These are phyloP conservation scores for Rhodamnia rubescens DNA, from an alignment of 345 rosid genomes.

Conservation along the genomic window DNA sequence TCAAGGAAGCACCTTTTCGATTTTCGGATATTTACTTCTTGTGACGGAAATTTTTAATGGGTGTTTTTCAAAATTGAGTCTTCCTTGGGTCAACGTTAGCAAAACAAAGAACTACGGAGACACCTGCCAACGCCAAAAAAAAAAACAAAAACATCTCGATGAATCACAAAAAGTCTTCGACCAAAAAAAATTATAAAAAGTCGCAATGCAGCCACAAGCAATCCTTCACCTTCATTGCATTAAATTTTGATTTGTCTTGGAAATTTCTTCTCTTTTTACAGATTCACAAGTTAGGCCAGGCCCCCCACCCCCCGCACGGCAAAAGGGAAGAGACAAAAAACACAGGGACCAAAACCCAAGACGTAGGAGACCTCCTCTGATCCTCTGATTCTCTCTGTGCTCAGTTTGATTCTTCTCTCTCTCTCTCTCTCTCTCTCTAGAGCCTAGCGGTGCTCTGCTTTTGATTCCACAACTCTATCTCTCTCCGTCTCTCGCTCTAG, in stretches of 20 bases:
- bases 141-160: neutral
- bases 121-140: neutral
- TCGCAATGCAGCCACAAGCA: neutral
- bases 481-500: neutral
- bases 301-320: neutral
- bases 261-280: neutral
- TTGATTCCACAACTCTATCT: neutral
- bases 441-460: neutral
- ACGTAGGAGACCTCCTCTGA: neutral
- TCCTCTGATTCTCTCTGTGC: neutral
- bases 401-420: neutral
- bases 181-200: too few species aligned
- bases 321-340: neutral
- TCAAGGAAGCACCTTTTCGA: neutral
- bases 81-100: neutral
- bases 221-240: neutral
- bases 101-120: too few species aligned
- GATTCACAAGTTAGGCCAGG: neutral
- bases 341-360: neutral
- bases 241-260: neutral
- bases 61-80: neutral
- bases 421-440: neutral
- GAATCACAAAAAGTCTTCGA: too few species aligned
- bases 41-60: neutral
- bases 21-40: neutral